phyloP scores from a whole-genome alignment of 768 basidiomycete species.

The Lactarius indigo region DNA sequence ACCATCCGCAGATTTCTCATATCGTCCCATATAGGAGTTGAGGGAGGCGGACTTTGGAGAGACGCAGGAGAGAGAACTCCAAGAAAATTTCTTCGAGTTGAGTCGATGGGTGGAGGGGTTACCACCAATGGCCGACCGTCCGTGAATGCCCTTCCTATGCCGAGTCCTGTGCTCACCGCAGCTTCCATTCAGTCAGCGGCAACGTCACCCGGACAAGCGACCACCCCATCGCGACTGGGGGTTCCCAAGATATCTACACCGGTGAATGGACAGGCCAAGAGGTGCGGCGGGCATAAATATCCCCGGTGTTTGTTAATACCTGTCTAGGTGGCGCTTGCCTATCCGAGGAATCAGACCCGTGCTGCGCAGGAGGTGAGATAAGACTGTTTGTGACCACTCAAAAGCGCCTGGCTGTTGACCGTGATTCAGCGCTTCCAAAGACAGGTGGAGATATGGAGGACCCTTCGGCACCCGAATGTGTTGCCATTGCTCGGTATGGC shows the following conservation, averaged over 20 bases:
- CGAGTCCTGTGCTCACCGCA: neutral
- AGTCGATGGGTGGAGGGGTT: conserved; percentile 14
- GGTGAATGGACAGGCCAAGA: conserved; percentile 18
- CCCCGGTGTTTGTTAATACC: neutral
- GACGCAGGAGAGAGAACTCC: conserved; percentile 19
- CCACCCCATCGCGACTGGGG: conserved; percentile 12
- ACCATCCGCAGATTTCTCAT: neutral
- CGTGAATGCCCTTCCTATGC: neutral
- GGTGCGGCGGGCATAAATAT: neutral
- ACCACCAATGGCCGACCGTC: conserved; percentile 25
- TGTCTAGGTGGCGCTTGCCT: conserved; percentile 12
- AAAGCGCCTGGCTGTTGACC: neutral
- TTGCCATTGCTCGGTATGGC: conserved; percentile 20
- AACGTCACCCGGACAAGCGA: conserved; percentile 16
- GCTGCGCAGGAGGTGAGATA: conserved; percentile 17
- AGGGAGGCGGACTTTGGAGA: conserved; percentile 12
- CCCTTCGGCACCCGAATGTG: conserved; percentile 21
- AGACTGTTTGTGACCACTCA: no score
- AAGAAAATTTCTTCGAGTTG: conserved; percentile 22
- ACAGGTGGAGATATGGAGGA: conserved; percentile 26
- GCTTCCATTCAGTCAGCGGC: conserved; percentile 15
- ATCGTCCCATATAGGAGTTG: conserved; percentile 8
- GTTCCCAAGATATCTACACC: conserved; percentile 24
- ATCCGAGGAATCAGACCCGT: conserved; percentile 14
- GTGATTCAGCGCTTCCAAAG: conserved; percentile 14